phyloP scores from a whole-genome alignment of 2,329 filamentous ascomycete genomes.

The Colletotrichum sp. region DNA sequence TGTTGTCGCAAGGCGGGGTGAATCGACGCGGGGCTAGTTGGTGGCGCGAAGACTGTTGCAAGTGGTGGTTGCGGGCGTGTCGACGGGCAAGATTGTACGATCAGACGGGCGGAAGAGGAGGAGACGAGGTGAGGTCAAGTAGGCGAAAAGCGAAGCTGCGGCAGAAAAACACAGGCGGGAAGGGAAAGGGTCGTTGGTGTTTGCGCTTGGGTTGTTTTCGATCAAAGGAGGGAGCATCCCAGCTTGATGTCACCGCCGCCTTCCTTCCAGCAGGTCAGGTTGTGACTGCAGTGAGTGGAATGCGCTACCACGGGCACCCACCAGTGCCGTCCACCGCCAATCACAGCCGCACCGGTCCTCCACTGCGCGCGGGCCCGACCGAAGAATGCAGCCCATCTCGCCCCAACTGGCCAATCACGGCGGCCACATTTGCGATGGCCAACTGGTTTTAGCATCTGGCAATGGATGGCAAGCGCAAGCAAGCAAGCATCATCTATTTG shows the following conservation, averaged over 20 bases:
- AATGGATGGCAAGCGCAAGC: not conserved
- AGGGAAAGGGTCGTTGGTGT: not conserved
- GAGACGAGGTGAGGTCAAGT: not conserved
- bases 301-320: not conserved
- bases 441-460: no score
- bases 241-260: slow-evolving; percentile 2
- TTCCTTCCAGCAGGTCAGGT: not conserved
- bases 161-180: not conserved
- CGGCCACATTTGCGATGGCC: not conserved
- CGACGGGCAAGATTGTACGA: not conserved
- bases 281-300: not conserved
- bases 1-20: not conserved
- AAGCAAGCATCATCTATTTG: not conserved
- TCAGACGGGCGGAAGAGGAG: not conserved
- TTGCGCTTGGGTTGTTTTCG: not conserved
- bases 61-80: not conserved
- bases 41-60: not conserved
- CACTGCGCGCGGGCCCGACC: not conserved
- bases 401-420: not conserved
- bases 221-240: slow-evolving; percentile 8
- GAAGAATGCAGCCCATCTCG: not conserved
- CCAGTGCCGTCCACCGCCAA: not conserved
- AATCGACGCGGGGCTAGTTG: not conserved
- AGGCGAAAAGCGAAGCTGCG: not conserved
- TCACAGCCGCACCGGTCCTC: not conserved